These are phyloP conservation scores for Mycena chlorophos DNA, from an alignment of 768 basidiomycete genomes.

Conservation along the genomic window DNA sequence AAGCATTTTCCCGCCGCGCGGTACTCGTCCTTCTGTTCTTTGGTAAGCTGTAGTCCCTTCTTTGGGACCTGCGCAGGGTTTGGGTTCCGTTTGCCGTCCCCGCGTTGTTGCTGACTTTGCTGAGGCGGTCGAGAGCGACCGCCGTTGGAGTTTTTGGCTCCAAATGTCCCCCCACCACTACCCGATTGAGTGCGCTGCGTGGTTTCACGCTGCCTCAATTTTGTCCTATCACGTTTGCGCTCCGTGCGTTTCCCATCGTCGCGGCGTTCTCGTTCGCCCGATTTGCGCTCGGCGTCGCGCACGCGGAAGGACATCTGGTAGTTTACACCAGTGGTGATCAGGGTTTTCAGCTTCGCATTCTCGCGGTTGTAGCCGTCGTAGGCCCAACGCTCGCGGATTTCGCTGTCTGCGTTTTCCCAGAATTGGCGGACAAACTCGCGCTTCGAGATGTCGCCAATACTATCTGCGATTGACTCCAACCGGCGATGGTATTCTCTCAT, in stretches of 20 bases:
- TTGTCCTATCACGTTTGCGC: too few relatives aligned
- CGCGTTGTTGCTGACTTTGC: background rate
- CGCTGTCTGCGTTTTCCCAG: constrained; percentile 12
- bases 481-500: constrained; percentile 12
- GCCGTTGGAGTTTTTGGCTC: too few relatives aligned
- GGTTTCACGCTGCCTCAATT: too few relatives aligned
- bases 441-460: constrained; percentile 14
- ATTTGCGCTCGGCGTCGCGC: too few relatives aligned
- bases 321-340: constrained; percentile 4
- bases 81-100: background rate
- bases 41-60: background rate
- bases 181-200: too few relatives aligned
- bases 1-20: constrained; percentile 17
- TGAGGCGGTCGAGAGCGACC: background rate
- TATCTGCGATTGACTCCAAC: constrained; percentile 9
- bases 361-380: constrained; percentile 14
- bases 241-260: too few relatives aligned
- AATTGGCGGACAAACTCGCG: constrained; percentile 11
- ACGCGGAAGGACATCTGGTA: too few relatives aligned
- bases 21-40: constrained; percentile 9
- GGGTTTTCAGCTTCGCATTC: background rate
- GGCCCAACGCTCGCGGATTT: constrained; percentile 9
- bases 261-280: too few relatives aligned
- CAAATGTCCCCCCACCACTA: too few relatives aligned
- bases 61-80: background rate